Evolutionary conservation across 2,329 filamentous ascomycete species (phyloP).

Genomic region (Pleomassaria siparia): DNA sequence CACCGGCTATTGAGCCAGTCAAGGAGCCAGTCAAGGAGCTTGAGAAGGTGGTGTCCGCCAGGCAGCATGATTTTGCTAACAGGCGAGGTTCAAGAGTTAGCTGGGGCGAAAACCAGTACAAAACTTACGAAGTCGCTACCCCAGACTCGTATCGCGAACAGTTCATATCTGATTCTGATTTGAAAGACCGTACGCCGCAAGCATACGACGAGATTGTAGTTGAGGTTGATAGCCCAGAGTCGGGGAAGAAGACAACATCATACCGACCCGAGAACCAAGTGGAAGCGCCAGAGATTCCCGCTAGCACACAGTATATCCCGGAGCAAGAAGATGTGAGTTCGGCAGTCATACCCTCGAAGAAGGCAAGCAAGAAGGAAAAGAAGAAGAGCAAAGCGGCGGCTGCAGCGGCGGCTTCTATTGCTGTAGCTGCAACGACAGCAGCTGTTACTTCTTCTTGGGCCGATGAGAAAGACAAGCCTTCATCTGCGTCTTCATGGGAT

Average conservation of each 20-base stretch:
- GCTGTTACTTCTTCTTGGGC: not conserved
- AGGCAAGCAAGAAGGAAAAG: slow-evolving; percentile 35
- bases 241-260: slow-evolving; percentile 28
- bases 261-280: slow-evolving; percentile 33
- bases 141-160: slow-evolving; percentile 46
- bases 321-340: slow-evolving; percentile 29
- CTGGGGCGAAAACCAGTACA: slow-evolving; percentile 52
- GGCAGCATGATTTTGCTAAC: slow-evolving; percentile 21
- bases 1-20: slow-evolving; percentile 34
- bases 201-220: slow-evolving; percentile 36
- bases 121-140: slow-evolving; percentile 50
- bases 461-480: not conserved
- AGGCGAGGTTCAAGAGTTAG: slow-evolving; percentile 43
- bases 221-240: slow-evolving; percentile 38
- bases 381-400: slow-evolving; percentile 29
- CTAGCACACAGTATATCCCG: slow-evolving; percentile 33
- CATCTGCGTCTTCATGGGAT: not conserved
- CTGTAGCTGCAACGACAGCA: slow-evolving; percentile 14
- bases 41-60: slow-evolving; percentile 22
- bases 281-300: slow-evolving; percentile 22
- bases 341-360: slow-evolving; percentile 26
- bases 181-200: slow-evolving; percentile 22
- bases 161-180: slow-evolving; percentile 36
- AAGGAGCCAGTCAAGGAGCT: slow-evolving; percentile 21
- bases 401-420: slow-evolving; percentile 17